These are phyloP conservation scores for Mycena epipterygia DNA, from an alignment of 768 basidiomycete species.

Conservation along the genomic window DNA sequence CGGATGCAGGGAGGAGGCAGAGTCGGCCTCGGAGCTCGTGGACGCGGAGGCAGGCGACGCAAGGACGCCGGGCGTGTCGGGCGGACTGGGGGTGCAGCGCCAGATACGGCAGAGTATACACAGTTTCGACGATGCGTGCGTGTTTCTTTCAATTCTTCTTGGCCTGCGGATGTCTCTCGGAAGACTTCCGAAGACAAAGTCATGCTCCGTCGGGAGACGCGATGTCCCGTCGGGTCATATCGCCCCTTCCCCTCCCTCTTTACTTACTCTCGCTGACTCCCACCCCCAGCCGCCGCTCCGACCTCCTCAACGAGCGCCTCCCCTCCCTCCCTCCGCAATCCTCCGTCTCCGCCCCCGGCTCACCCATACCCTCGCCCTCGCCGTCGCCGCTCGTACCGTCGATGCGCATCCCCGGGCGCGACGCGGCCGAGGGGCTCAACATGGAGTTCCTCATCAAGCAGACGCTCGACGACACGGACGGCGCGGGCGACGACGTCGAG, in stretches of 20 bases:
- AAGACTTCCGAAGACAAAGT: no score
- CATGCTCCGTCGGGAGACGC: no score
- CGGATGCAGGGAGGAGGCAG: slow-evolving; percentile 82
- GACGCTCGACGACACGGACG: slow-evolving; percentile 66
- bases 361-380: slow-evolving; percentile 42
- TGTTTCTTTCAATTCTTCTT: slow-evolving; percentile 36
- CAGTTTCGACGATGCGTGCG: slow-evolving; percentile 84
- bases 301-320: slow-evolving; percentile 81
- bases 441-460: slow-evolving; percentile 79
- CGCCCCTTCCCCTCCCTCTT: neutral
- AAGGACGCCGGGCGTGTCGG: slow-evolving; percentile 46
- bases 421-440: slow-evolving; percentile 59
- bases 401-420: slow-evolving; percentile 64
- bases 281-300: slow-evolving; percentile 72
- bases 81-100: slow-evolving; percentile 75
- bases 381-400: slow-evolving; percentile 59
- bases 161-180: slow-evolving; percentile 11
- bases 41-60: slow-evolving; percentile 46
- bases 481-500: slow-evolving; percentile 65
- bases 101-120: slow-evolving; percentile 73
- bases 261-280: neutral
- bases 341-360: slow-evolving; percentile 59
- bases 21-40: slow-evolving; percentile 80
- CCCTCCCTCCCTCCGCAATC: slow-evolving; percentile 63
- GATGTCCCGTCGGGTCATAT: no score